A percentile compares a stretch with the other conserved stretches of the same genome.
These are phyloP conservation scores for Zasmidium citrigriseum DNA, from an alignment of 2,329 filamentous ascomycete genomes.

Conservation along the genomic window DNA sequence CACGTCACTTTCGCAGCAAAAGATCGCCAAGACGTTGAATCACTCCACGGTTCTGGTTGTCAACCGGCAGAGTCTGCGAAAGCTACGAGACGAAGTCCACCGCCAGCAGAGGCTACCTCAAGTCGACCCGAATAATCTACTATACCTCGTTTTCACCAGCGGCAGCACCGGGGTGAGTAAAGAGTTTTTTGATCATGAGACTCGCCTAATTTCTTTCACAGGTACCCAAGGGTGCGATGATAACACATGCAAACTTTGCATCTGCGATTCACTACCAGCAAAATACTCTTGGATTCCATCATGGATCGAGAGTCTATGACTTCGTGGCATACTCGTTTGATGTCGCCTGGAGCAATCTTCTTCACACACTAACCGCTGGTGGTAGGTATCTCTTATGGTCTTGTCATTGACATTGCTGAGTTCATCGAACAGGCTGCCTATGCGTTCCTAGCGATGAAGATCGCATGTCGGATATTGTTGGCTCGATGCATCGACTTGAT, in stretches of 20 bases:
- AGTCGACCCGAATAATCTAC: background rate
- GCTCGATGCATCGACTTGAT: slow-evolving; percentile 4
- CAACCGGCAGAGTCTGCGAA: background rate
- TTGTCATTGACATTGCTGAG: slow-evolving; percentile 7
- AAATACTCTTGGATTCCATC: slow-evolving; percentile 8
- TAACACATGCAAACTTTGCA: slow-evolving; percentile 9
- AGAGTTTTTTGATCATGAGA: background rate
- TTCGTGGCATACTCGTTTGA: slow-evolving; percentile 29
- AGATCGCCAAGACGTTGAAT: background rate
- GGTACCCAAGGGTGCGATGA: slow-evolving; percentile 6
- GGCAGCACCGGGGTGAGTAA: slow-evolving; percentile 53
- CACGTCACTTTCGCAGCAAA: background rate
- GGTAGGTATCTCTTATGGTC: slow-evolving; percentile 10
- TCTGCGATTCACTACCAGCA: slow-evolving; percentile 10
- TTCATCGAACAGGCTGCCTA: background rate
- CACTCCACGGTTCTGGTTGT: background rate
- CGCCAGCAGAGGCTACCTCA: background rate
- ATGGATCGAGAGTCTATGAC: slow-evolving; percentile 21
- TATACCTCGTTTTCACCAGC: slow-evolving; percentile 20
- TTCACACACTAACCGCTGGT: slow-evolving; percentile 19
- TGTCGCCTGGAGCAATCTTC: slow-evolving; percentile 25
- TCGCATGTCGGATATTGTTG: slow-evolving; percentile 7
- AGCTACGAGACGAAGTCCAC: background rate
- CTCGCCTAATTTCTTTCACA: background rate
- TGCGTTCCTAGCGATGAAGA: background rate